Conservation (phyloP, 2,329 filamentous ascomycete genomes). For the Paraphaeosphaeria minitans region DNA sequence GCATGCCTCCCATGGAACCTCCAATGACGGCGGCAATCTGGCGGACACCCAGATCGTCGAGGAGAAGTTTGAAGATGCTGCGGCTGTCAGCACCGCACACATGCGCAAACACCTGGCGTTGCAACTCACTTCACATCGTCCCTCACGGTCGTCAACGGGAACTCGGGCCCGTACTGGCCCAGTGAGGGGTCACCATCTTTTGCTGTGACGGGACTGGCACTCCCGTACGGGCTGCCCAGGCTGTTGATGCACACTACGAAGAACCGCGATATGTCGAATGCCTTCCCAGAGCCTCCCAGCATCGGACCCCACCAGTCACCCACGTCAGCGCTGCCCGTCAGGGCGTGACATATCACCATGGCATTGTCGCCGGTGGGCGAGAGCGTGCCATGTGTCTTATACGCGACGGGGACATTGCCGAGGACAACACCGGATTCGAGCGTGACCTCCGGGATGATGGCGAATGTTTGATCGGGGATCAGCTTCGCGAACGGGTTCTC, state of each 20-base stretch:
- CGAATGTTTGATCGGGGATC: constrained; percentile 87
- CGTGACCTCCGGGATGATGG: constrained; percentile 84
- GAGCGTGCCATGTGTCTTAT: constrained; percentile 65
- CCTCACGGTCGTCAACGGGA: constrained; percentile 90
- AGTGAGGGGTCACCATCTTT: constrained; percentile 78
- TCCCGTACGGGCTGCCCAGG: constrained; percentile 82
- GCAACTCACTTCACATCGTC: constrained; percentile 86
- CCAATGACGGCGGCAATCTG: constrained; percentile 81
- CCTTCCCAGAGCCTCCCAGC: constrained; percentile 75
- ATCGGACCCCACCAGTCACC: constrained; percentile 88
- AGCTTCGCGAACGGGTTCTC: constrained; percentile 90
- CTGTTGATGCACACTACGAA: constrained; percentile 88
- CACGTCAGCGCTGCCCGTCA: constrained; percentile 85
- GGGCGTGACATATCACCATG: constrained; percentile 77
- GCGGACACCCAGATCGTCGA: constrained; percentile 79
- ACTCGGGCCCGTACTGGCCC: constrained; percentile 89
- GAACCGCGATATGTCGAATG: constrained; percentile 82
- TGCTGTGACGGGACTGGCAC: constrained; percentile 84
- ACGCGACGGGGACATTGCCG: constrained; percentile 71
- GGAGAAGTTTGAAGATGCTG: constrained; percentile 76
- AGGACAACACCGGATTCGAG: constrained; percentile 90
- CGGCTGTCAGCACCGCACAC: constrained; percentile 16
- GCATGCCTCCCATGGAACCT: constrained; percentile 87
- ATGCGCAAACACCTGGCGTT: not conserved
- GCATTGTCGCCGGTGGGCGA: constrained; percentile 64